Base-by-base conservation (phyloP, 164 flowering plant species). In the Aristolochia contorta region DNA sequence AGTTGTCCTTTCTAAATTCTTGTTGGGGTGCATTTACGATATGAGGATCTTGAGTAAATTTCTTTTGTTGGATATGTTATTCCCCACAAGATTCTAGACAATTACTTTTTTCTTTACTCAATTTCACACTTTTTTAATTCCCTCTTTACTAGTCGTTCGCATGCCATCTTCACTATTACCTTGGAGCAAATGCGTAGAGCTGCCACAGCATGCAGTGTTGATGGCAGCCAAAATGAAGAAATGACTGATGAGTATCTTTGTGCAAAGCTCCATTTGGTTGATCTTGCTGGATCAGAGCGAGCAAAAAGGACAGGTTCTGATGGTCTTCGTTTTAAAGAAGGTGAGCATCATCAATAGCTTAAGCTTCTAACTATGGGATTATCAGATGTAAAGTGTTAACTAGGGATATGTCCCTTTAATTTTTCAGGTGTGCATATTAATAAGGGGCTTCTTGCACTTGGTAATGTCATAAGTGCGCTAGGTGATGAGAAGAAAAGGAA, bases 241-340 rank as follows among this genome's bases (percentile, higher is more conserved):
- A 76, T 82, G 79, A 75, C 61, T 65, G 99, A 87, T 53, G 99
- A 91, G 64, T 91, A 83, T 78, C 76, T 94, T 12, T 85, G 95
- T 75, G 96, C 97, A 20, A 94, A 94, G 67, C 77, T 94, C 74
- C 99, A 94, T 71, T 79, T 94, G 71, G 99, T 94, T 55, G 99
- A 94, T 82, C 99, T 94, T 70, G 99, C 99, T 69, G 97, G 99
- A 67, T 94, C 97, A 27, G 99, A 94, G 69, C 77, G 99, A 63
- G 99, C 99, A 20, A 94, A 94, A 63, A 76, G 99, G 73, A 94
- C 99, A 48, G 97, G 99, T 56, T 91, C 99, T 65, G 99, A 94
- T 81, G 99, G 99, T 56, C 60, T 85, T 66, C 96, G 99, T 69
- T 91, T 94, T 67, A 94, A 91, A 73, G 99, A 94, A 84, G 99